These are phyloP conservation scores for Vigna angularis DNA, from an alignment of 306 rosid species.

Conservation along the genomic window DNA sequence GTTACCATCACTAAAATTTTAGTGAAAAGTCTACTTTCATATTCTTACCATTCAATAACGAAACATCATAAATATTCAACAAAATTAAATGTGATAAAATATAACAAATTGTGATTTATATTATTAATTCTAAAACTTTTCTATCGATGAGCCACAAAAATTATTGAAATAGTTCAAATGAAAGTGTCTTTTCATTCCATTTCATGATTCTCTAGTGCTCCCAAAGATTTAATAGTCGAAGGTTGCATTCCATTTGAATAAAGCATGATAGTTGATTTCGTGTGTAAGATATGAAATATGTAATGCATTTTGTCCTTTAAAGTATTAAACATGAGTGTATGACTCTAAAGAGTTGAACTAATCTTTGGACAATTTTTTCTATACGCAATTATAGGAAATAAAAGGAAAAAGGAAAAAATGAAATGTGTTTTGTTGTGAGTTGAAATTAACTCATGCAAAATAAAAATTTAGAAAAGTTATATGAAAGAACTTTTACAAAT, in stretches of 20 bases:
- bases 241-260: conserved; percentile 20
- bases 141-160: too few relatives aligned
- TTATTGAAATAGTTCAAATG: too few relatives aligned
- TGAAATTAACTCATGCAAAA: too few relatives aligned
- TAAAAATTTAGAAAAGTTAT: too few relatives aligned
- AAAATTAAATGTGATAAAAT: too few relatives aligned
- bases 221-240: conserved; percentile 16
- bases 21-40: conserved; percentile 23
- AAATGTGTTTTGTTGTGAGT: too few relatives aligned
- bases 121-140: too few relatives aligned
- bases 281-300: conserved; percentile 29
- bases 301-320: conserved; percentile 16
- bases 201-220: conserved; percentile 10
- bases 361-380: too few relatives aligned
- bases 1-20: conserved; percentile 41
- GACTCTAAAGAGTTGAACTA: conserved; percentile 20
- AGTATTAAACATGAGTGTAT: conserved; percentile 21
- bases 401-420: too few relatives aligned
- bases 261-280: conserved; percentile 17
- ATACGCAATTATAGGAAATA: too few relatives aligned
- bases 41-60: conserved; percentile 32
- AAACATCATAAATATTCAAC: background rate
- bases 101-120: too few relatives aligned
- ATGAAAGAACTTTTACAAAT: too few relatives aligned
- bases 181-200: conserved; percentile 30